Evolutionary conservation across 192 early-diverging fungal species (phyloP).

Genomic region (Martensiomyces pterosporus): DNA sequence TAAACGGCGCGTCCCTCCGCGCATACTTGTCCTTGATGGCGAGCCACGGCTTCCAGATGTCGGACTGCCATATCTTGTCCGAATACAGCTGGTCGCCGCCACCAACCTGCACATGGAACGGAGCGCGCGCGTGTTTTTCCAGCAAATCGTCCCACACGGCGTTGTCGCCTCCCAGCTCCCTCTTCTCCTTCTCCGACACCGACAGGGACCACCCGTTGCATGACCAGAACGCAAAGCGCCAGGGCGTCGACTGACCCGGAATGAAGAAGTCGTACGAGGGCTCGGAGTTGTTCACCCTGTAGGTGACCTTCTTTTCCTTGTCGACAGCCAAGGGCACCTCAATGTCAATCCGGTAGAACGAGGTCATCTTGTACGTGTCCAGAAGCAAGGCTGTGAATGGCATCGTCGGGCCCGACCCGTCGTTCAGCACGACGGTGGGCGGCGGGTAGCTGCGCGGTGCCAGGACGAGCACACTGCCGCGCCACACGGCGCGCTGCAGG

Average conservation of each 20-base stretch:
- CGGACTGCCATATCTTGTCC: conserved; percentile 55
- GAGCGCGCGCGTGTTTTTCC: conserved; percentile 54
- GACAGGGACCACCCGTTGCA: conserved; percentile 71
- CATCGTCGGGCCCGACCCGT: conserved; percentile 24
- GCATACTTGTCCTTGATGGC: conserved; percentile 48
- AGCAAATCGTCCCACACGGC: conserved; percentile 68
- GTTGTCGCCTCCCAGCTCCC: conserved; percentile 44
- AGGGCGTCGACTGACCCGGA: conserved; percentile 50
- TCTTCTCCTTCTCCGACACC: conserved; percentile 36
- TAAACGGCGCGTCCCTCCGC: conserved; percentile 52
- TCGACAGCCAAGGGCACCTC: conserved; percentile 47
- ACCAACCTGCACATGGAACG: conserved; percentile 68
- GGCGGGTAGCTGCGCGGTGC: conserved; percentile 20
- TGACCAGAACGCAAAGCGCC: conserved; percentile 65
- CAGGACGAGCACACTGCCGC: conserved; percentile 55
- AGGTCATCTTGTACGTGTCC: conserved; percentile 58
- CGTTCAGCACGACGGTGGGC: conserved; percentile 40
- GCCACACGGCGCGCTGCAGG: conserved; percentile 51
- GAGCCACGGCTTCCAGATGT: conserved; percentile 60
- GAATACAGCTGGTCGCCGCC: conserved; percentile 74
- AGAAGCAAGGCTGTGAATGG: conserved; percentile 32
- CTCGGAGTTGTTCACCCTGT: conserved; percentile 45
- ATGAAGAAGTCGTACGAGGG: conserved; percentile 51
- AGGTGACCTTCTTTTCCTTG: conserved; percentile 36
- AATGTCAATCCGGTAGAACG: conserved; percentile 63